phyloP scores from a whole-genome alignment of 768 basidiomycete genomes.

The Phlegmacium glaucopus region DNA sequence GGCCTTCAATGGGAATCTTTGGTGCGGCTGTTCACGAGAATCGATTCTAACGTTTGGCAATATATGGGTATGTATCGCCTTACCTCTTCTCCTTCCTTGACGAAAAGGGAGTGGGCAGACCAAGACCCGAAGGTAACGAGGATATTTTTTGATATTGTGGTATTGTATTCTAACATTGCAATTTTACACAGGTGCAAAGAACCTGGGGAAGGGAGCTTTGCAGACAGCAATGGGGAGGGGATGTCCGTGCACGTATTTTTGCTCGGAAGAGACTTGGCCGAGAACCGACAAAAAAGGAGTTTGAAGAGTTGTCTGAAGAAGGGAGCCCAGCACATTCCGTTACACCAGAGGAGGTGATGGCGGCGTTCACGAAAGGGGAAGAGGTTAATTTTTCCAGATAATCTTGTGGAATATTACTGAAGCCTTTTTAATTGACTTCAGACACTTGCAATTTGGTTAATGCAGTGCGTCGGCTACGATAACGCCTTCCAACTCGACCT shows the following conservation, averaged over 20 bases:
- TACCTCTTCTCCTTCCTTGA: slow-evolving; percentile 34
- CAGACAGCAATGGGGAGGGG: slow-evolving; percentile 9
- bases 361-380: slow-evolving; percentile 10
- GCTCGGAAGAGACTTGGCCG: slow-evolving; percentile 9
- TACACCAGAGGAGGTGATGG: slow-evolving; percentile 13
- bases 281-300: slow-evolving; percentile 8
- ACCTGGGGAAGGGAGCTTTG: slow-evolving; percentile 13
- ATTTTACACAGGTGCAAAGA: slow-evolving; percentile 7
- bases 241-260: slow-evolving; percentile 7
- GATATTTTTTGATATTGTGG: neutral
- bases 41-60: slow-evolving; percentile 28
- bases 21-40: slow-evolving; percentile 32
- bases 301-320: slow-evolving; percentile 1
- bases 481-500: slow-evolving; percentile 10
- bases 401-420: neutral
- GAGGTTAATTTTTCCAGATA: slow-evolving; percentile 8
- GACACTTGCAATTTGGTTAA: slow-evolving; percentile 10
- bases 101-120: slow-evolving; percentile 21
- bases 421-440: neutral
- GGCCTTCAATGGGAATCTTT: slow-evolving; percentile 16
- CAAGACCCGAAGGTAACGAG: slow-evolving; percentile 16
- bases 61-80: slow-evolving; percentile 33
- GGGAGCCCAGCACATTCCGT: neutral
- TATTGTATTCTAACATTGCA: no score
- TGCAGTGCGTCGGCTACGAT: slow-evolving; percentile 21